phyloP scores from a whole-genome alignment of 352 stramenopile genomes.

The Vaucheria bursata region DNA sequence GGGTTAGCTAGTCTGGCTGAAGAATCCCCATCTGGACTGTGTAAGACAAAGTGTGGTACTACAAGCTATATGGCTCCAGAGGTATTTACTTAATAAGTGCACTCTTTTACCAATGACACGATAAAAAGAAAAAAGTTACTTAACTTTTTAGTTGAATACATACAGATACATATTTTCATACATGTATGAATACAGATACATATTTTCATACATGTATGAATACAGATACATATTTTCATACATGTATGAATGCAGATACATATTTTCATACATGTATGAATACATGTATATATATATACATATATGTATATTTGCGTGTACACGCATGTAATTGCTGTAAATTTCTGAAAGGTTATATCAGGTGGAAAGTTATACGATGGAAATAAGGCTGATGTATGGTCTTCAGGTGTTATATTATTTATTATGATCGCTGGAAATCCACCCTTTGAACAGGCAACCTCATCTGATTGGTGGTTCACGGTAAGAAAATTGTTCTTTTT shows the following conservation, averaged over 20 bases:
- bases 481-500: no score
- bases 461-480: constrained; percentile 76
- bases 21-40: constrained; percentile 56
- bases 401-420: constrained; percentile 77
- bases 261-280: not conserved
- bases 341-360: not conserved
- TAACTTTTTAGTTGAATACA: not conserved
- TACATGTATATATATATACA: not conserved
- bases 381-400: constrained; percentile 76
- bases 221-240: not conserved
- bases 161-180: not conserved
- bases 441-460: constrained; percentile 74
- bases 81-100: constrained; percentile 48
- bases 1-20: constrained; percentile 44
- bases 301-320: not conserved
- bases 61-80: constrained; percentile 83
- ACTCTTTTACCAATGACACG: not conserved
- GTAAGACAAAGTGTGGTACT: constrained; percentile 74
- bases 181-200: not conserved
- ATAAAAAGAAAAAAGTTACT: not conserved
- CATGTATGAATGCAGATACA: not conserved
- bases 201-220: not conserved
- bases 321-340: not conserved
- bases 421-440: constrained; percentile 82
- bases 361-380: constrained; percentile 63